These are phyloP conservation scores for Rubroshorea leprosula DNA, from an alignment of 345 rosid species.

Conservation along the genomic window DNA sequence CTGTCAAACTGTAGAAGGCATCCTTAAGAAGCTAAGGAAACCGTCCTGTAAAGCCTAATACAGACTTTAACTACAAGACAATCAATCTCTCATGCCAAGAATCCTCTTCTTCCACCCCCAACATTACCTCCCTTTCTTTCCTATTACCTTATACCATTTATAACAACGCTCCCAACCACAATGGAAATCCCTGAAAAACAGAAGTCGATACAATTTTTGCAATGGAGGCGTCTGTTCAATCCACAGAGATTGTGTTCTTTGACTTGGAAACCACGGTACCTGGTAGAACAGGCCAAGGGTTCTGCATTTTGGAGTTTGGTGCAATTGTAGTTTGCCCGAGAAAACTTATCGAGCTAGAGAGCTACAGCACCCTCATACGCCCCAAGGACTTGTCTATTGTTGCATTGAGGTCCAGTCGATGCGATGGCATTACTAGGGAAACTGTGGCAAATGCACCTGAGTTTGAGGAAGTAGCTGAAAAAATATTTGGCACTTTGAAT, in stretches of 20 bases:
- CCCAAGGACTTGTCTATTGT: slow-evolving; percentile 61
- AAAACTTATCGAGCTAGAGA: slow-evolving; percentile 61
- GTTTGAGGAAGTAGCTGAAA: slow-evolving; percentile 65
- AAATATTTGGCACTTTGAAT: slow-evolving; percentile 50
- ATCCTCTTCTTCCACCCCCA: slow-evolving; percentile 30
- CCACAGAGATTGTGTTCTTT: slow-evolving; percentile 58
- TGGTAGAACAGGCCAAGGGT: slow-evolving; percentile 45
- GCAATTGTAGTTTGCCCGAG: slow-evolving; percentile 71
- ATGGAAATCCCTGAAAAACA: too few species aligned
- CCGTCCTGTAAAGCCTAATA: slow-evolving; percentile 19
- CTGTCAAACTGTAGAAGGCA: slow-evolving; percentile 27
- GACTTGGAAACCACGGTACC: slow-evolving; percentile 89
- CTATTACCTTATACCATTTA: too few species aligned
- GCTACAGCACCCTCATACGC: slow-evolving; percentile 62
- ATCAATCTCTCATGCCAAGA: slow-evolving; percentile 37
- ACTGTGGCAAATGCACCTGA: slow-evolving; percentile 59
- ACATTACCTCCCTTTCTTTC: too few species aligned
- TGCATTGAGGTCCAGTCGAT: slow-evolving; percentile 44
- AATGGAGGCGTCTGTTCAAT: slow-evolving; percentile 25
- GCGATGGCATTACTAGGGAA: slow-evolving; percentile 64
- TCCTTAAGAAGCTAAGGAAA: slow-evolving; percentile 34
- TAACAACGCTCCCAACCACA: too few species aligned
- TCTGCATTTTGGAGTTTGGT: slow-evolving; percentile 76
- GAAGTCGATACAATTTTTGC: not conserved
- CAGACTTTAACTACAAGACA: slow-evolving; percentile 41